Base-by-base conservation (phyloP, 805 yeast species). In the Hagleromyces aurorensis region DNA sequence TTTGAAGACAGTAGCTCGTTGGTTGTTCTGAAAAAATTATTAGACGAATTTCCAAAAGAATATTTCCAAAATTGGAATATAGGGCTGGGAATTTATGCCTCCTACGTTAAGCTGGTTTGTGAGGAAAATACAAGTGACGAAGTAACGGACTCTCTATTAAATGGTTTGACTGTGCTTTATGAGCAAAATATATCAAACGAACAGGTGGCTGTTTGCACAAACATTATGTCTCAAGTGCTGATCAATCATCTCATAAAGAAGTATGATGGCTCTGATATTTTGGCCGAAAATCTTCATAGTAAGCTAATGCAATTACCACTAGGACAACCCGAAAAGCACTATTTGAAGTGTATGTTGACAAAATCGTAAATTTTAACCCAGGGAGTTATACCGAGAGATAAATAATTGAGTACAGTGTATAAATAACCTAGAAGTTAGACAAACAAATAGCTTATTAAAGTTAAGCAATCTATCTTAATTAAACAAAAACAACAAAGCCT, bases 41-140 rank as follows among this genome's bases (percentile, higher is more conserved):
- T 70, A 23, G 32, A 48, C 2, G 36, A 50, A 36, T 69, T 70
- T 52, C 78, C 77, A 8, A 56, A 52, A 20, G 45, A 46, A 1
- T 53, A 50, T 14, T 57, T 70, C 9, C 52, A 69, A 3, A 61
- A 59, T 21, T 78, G 81, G 79, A 54, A 61, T 13, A 55, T 53
- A 17, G 82, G 83, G 1, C 72, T 79, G 16, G 77, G 70, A 0
- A 59, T 79, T 4, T 81, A 71, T 48, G 60, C 62, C 19, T 62
- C 64, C 19, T 81, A 69, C 45, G 44, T 75, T 21, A 50, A 57
- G 8, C 36, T 50, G 11, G 22, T 69, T 18, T 29, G 46, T 13
- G 49, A 51, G 10, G 35, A 41, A 3, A 41, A 41, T 3, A 27
- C 32, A 4, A 36, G 39, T 11, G 45, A 50, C n/a, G 33, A 41